Base-by-base conservation (phyloP, 1,139 yeast species). In the Komagataea norvegica region DNA sequence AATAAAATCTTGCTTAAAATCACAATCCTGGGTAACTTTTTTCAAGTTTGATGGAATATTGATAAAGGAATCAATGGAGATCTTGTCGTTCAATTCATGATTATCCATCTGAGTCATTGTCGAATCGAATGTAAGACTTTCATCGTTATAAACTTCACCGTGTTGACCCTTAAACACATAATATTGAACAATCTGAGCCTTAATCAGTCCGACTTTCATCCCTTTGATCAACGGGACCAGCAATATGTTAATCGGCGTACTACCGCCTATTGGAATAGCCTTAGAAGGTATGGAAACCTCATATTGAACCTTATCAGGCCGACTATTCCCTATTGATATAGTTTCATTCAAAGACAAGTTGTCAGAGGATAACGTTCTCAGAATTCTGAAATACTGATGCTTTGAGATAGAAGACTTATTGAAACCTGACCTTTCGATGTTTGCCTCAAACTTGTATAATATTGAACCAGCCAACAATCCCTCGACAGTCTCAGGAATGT, bases 281-380 rank as follows among this genome's bases (percentile, higher is more conserved):
- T 73, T 73, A 35, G 70, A 70, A 0, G 75, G 74, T 14, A 80
- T 56, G 27, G 67, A 62, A 5, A 81, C 79, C 39, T 70, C 72
- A 51, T 81, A 81, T 50, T 80, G 85, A 14, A 80, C 64, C 49
- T 78, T 79, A 4, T 73, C 73, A 0, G 80, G 74, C 83, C 86
- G 79, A 8, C 75, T 70, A 49, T 77, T 78, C 31, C 72, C 74
- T 33, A 80, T 72, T 25, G 75, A 74, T 39, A 79, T 68, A 28
- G 73, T 74, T 49, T 79, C 81, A 18, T 68, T 64, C 34, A 76
- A 57, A 21, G 70, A 65, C 40, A 77, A 48, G 49, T 68, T 70
- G 38, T 72, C 70, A 9, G 73, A 70, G 25, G 78, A 70, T 31
- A 78, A 59, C 1, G 83, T 76, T 47, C 85, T 60, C 21, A 74